These are phyloP conservation scores for Prinsepia uniflora DNA, from an alignment of 306 rosid species.

Conservation along the genomic window DNA sequence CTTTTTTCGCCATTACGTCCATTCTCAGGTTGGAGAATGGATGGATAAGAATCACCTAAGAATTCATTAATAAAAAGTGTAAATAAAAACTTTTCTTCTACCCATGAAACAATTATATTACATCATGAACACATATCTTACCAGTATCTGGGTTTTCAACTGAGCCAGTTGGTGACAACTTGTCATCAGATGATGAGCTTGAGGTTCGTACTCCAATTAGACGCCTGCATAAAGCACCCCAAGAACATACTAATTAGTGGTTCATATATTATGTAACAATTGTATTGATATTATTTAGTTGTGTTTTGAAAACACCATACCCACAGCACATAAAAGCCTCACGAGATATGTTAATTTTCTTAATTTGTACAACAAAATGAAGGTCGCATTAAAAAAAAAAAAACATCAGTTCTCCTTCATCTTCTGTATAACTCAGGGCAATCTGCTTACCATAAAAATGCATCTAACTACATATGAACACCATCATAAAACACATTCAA, in stretches of 20 bases:
- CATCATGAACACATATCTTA: constrained; percentile 32
- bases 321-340: neutral
- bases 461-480: neutral
- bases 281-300: neutral
- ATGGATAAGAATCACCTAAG: constrained; percentile 35
- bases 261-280: neutral
- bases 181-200: constrained; percentile 53
- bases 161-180: constrained; percentile 41
- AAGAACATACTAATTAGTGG: constrained; percentile 3
- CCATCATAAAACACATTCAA: neutral
- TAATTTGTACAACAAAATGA: neutral
- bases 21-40: constrained; percentile 34
- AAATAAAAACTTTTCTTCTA: constrained; percentile 19
- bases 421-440: neutral
- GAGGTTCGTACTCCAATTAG: constrained; percentile 44
- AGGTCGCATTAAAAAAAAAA: no score
- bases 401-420: neutral
- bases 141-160: constrained; percentile 49
- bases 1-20: constrained; percentile 34
- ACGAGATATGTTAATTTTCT: neutral
- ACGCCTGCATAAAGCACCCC: constrained; percentile 44
- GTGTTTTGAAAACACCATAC: neutral
- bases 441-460: neutral
- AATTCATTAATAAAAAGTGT: constrained; percentile 26
- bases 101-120: constrained; percentile 20